phyloP scores from a whole-genome alignment of 768 basidiomycete species.

The Naganishia antarctica region DNA sequence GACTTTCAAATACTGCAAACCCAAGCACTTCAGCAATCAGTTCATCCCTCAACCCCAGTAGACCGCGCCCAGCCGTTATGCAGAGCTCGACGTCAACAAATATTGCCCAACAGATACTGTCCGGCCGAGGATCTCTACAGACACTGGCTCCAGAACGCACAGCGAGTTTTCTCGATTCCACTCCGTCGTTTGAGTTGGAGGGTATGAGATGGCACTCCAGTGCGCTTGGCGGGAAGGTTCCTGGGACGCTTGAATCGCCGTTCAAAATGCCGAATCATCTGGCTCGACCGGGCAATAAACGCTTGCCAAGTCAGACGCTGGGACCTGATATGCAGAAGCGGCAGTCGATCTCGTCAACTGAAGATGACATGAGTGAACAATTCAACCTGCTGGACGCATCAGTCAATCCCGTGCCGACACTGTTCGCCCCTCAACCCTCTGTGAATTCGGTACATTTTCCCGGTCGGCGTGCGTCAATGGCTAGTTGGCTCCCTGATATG shows the following conservation, averaged over 20 bases:
- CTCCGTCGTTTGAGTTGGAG: conserved; percentile 11
- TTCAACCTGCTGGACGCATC: not conserved
- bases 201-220: conserved; percentile 19
- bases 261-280: conserved; percentile 4
- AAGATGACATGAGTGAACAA: not conserved
- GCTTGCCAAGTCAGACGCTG: conserved; percentile 43
- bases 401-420: not conserved
- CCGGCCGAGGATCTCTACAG: conserved; percentile 28
- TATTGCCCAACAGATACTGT: conserved; percentile 4
- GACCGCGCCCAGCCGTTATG: conserved; percentile 5
- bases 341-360: conserved; percentile 10
- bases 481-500: conserved; percentile 5
- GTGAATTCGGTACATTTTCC: not conserved
- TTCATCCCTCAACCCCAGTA: not conserved
- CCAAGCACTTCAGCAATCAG: not conserved
- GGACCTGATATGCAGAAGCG: conserved; percentile 33
- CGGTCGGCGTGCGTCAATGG: not conserved
- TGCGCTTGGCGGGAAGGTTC: not conserved
- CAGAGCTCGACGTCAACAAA: not conserved
- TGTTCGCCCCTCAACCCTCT: not conserved
- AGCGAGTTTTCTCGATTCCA: conserved; percentile 35
- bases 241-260: not conserved
- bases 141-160: conserved; percentile 46
- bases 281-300: conserved; percentile 46
- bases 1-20: not conserved